Evolutionary conservation across 1,284 basidiomycete species (phyloP).

Genomic region (Agaricales sp.): DNA sequence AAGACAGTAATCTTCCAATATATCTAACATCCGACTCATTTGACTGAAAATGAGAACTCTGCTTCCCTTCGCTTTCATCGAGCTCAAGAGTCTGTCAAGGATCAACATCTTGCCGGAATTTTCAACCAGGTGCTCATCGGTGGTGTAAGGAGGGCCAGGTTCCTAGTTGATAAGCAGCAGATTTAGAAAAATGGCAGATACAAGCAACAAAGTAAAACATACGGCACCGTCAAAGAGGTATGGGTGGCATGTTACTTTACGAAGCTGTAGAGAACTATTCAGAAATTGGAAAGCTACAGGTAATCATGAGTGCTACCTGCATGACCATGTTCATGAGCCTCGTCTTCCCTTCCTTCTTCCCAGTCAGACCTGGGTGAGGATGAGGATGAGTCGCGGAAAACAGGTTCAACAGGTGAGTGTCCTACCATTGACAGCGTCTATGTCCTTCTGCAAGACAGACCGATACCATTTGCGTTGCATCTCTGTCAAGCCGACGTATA

Average conservation of each 20-base stretch:
- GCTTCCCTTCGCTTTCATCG: slow-evolving; percentile 89
- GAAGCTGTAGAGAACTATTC: slow-evolving; percentile 32
- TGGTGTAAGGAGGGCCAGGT: slow-evolving; percentile 97
- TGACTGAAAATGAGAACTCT: slow-evolving; percentile 97
- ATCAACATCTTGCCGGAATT: slow-evolving; percentile 98
- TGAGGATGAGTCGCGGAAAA: background rate
- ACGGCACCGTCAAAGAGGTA: slow-evolving; percentile 84
- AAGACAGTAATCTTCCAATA: slow-evolving; percentile 95
- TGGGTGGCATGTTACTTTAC: slow-evolving; percentile 79
- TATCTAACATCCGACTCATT: slow-evolving; percentile 94
- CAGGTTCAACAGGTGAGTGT: slow-evolving; percentile 4
- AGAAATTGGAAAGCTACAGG: background rate
- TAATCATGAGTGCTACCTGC: slow-evolving; percentile 58
- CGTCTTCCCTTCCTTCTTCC: slow-evolving; percentile 99
- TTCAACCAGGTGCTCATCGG: slow-evolving; percentile 92
- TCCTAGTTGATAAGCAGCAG: slow-evolving; percentile 36
- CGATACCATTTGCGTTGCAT: slow-evolving; percentile 99
- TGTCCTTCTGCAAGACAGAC: slow-evolving; percentile 95
- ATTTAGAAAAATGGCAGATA: background rate
- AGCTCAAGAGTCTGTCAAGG: slow-evolving; percentile 85
- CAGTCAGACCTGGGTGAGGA: slow-evolving; percentile 54
- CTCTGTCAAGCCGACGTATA: slow-evolving; percentile 95
- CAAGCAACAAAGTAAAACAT: slow-evolving; percentile 17
- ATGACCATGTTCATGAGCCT: slow-evolving; percentile 98
- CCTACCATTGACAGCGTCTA: slow-evolving; percentile 92